Conservation (phyloP, 495 filamentous ascomycete genomes). For the Chaetomidium leptoderma region DNA sequence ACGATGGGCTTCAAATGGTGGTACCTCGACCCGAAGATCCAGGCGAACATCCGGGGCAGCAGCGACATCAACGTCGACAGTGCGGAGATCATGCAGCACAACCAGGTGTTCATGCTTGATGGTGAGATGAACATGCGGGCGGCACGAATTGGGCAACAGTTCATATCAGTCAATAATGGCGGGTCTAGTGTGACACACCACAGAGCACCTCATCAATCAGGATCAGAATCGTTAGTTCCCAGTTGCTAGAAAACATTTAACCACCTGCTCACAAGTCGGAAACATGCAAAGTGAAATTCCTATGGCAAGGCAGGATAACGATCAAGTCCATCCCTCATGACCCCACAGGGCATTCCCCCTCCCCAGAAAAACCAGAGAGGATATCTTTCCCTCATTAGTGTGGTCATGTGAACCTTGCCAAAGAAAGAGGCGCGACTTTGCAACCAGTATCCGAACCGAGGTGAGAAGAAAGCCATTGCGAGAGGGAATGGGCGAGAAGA, state of each 20-base stretch:
- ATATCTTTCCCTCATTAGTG: conserved; percentile 99
- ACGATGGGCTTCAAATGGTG: too few species aligned
- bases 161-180: not conserved
- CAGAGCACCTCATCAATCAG: not conserved
- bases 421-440: conserved; percentile 20
- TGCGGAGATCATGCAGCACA: too few species aligned
- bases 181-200: too few species aligned
- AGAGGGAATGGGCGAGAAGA: conserved; percentile 16
- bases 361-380: conserved; percentile 34
- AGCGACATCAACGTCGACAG: too few species aligned
- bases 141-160: too few species aligned
- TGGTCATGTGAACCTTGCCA: conserved; percentile 51
- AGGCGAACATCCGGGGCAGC: too few species aligned
- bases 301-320: conserved; percentile 46
- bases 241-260: conserved; percentile 13
- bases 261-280: conserved; percentile 6
- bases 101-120: too few species aligned
- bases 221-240: conserved; percentile 19
- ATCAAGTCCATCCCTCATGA: conserved; percentile 52
- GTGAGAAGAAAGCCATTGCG: conserved; percentile 12
- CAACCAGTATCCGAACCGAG: conserved; percentile 17
- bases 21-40: too few species aligned
- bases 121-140: too few species aligned
- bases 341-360: conserved; percentile 94
- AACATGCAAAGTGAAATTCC: conserved; percentile 21